A percentile compares a stretch with the other conserved stretches of the same genome.
These are phyloP conservation scores for Colletotrichum cuscutae DNA, from an alignment of 2,329 filamentous ascomycete genomes.

Conservation along the genomic window DNA sequence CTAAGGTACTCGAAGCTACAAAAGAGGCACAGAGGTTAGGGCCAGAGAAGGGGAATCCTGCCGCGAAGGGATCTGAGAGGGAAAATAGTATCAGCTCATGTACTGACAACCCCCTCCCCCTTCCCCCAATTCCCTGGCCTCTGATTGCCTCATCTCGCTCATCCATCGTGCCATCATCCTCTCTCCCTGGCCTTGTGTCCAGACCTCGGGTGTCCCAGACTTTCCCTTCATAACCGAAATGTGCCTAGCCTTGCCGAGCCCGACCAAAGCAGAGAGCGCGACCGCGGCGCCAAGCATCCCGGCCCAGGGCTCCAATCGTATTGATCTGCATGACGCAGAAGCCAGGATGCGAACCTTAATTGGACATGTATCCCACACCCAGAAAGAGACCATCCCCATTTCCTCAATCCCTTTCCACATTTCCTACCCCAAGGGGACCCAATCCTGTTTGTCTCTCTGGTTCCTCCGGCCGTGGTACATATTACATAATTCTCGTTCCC, in stretches of 20 bases:
- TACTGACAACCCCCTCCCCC: conserved; percentile 14
- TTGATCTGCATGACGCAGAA: conserved; percentile 35
- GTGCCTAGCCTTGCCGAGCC: conserved; percentile 17
- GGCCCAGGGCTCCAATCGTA: conserved; percentile 29
- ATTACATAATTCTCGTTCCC: conserved; percentile 27
- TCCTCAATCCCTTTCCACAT: not conserved
- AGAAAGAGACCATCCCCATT: not conserved
- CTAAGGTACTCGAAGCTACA: not conserved
- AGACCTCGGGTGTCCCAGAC: not conserved
- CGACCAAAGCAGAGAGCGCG: conserved; percentile 13
- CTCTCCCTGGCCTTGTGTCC: not conserved
- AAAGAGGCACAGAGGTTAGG: not conserved
- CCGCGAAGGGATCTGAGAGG: not conserved
- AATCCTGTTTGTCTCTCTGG: conserved; percentile 17
- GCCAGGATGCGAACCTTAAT: conserved; percentile 36
- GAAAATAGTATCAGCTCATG: conserved; percentile 1
- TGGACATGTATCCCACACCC: conserved; percentile 30
- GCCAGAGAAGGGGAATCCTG: not conserved
- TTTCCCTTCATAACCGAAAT: conserved; percentile 2
- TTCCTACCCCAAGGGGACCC: no score
- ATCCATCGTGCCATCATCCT: conserved; percentile 17
- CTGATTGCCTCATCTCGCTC: conserved; percentile 21
- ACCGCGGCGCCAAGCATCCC: conserved; percentile 29
- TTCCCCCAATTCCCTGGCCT: conserved; percentile 3
- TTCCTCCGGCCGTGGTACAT: not conserved